Conservation (phyloP, 2,329 filamentous ascomycete species). For the Ophiostoma populinum region DNA sequence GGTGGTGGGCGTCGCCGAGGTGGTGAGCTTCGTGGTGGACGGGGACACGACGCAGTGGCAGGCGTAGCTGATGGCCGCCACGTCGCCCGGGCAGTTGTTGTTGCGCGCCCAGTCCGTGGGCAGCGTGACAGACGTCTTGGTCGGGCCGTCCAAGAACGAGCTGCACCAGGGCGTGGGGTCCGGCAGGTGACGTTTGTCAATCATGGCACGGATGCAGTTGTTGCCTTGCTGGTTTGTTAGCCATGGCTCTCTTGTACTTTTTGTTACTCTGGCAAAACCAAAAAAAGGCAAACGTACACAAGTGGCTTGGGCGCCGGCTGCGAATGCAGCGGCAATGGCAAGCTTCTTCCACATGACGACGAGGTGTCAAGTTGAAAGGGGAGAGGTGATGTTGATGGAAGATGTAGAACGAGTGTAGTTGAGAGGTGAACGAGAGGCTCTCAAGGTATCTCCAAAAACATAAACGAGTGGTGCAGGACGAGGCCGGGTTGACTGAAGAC, state of each 20-base stretch:
- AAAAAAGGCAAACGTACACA: not conserved
- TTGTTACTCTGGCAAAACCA: not conserved
- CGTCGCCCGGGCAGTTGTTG: conserved; percentile 5
- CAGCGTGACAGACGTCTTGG: not conserved
- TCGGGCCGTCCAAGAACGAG: conserved; percentile 2
- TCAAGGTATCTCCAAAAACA: no score
- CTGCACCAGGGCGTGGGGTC: conserved; percentile 7
- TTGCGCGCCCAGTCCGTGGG: conserved; percentile 5
- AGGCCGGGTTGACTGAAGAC: no score
- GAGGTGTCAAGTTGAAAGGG: no score
- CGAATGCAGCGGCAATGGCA: conserved; percentile 3
- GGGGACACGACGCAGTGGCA: conserved; percentile 6
- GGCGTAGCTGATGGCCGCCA: conserved; percentile 3
- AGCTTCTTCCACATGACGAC: conserved; percentile 3
- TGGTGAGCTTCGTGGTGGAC: not conserved
- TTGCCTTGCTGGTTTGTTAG: conserved; percentile 7
- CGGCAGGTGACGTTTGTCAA: not conserved
- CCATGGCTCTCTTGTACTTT: no score
- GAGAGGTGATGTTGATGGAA: not conserved
- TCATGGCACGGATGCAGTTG: conserved; percentile 9
- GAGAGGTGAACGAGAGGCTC: no score
- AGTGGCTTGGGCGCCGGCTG: conserved; percentile 1
- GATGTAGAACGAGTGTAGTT: not conserved
- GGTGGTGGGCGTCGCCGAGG: not conserved
- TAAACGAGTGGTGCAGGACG: no score